Evolutionary conservation across 306 rosid species (phyloP), one percentile per base, ranked within the genome.

Genomic region (peach (Prunus persica)): DNA sequence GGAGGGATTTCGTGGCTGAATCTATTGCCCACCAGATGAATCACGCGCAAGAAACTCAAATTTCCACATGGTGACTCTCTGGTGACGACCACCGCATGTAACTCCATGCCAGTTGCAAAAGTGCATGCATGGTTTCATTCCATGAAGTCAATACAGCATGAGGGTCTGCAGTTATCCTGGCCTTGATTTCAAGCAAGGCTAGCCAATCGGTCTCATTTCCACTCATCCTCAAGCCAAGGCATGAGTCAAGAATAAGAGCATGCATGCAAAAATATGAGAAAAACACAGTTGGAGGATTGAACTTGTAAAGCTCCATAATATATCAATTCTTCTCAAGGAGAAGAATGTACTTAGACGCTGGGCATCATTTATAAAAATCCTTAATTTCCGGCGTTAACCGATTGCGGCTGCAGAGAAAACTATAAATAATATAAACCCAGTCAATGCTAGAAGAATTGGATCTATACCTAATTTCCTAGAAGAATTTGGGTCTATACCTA

Each of bases 151-250:
- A 11, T 15, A 18, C 25, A 1, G 50, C 64, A 3, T 52, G 2
- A 5, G 75, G 75, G 65, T 71, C 65, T 19, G 11, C n/a, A 11
- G 65, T 54, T 55, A 71, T 71, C 50, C 12, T 32, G 9, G 74
- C 45, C 74, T 70, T 51, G 47, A 70, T 25, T 0, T 70, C 62
- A 32, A 69, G 62, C 61, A 69, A 51, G 46, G 75, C 64, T 32
- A 32, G 46, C 12, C 20, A 8, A 30, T 71, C 75, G 0, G 65
- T 54, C 50, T 71, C 75, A 30, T 54, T 71, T 22, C 75, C 65
- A 4, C 12, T 20, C 28, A 41, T 3, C 1, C 52, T 8, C 5
- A 70, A 51, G 30, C 74, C 24, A 30, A 51, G 34, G 25, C 46
- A 52, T 6, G 46, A 27, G 63, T 47, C 46, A 49, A 27, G 19